phyloP scores from a whole-genome alignment of 179 eudicot genomes.

The Amaranthus tricolor region DNA sequence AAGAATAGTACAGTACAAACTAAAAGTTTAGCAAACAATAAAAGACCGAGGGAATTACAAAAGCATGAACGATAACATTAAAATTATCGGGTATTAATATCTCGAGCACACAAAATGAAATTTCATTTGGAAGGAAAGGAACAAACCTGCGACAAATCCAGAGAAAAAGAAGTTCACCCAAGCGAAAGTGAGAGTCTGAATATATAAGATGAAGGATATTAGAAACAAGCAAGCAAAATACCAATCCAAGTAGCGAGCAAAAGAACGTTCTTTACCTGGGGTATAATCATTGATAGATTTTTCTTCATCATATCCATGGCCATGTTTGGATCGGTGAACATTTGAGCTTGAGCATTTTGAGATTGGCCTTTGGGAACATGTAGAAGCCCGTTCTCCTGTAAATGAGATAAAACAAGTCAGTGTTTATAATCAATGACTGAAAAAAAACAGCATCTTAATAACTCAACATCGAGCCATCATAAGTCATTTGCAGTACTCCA shows the following conservation, averaged over 20 bases:
- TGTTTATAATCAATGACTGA: not conserved
- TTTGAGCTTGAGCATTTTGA: conserved; percentile 87
- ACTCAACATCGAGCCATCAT: not conserved
- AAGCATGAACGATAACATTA: not conserved
- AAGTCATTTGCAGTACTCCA: not conserved
- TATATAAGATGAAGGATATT: conserved; percentile 18
- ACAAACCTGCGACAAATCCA: conserved; percentile 90
- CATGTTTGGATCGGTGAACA: conserved; percentile 99
- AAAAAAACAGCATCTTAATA: not conserved
- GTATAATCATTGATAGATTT: conserved; percentile 91
- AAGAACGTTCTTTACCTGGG: conserved; percentile 49
- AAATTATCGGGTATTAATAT: not conserved
- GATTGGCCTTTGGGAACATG: conserved; percentile 93
- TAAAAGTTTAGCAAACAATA: not conserved
- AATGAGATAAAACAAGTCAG: conserved; percentile 3
- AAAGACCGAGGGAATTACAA: not conserved
- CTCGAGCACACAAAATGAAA: not conserved
- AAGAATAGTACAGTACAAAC: not conserved
- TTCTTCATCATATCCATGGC: conserved; percentile 99
- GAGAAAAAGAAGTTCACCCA: conserved; percentile 98
- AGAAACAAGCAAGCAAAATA: not conserved
- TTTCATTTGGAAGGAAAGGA: conserved; percentile 10
- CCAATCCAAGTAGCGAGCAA: conserved; percentile 12
- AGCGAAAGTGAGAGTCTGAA: conserved; percentile 94
- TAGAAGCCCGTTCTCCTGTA: conserved; percentile 88